These are phyloP conservation scores for Excoecaria cochinchinensis DNA, from an alignment of 345 rosid genomes.

Conservation along the genomic window DNA sequence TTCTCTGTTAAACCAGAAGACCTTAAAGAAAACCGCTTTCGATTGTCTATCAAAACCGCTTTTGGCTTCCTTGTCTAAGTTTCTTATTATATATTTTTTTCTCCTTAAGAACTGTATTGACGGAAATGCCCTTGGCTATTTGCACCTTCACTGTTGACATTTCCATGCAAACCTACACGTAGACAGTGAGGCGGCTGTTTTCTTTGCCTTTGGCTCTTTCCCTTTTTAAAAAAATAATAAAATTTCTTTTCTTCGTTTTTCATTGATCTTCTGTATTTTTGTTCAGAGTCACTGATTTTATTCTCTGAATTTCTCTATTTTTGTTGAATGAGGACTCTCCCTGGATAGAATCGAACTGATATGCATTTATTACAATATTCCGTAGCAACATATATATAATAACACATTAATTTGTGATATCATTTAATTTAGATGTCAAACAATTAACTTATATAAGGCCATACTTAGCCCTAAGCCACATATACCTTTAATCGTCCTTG, in stretches of 20 bases:
- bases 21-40: conserved; percentile 21
- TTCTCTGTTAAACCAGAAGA: conserved; percentile 25
- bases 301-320: background rate
- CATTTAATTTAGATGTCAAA: too few species aligned
- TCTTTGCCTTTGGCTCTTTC: conserved; percentile 3
- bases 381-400: too few species aligned
- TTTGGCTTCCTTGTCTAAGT: conserved; percentile 22
- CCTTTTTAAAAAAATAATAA: background rate
- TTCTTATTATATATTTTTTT: background rate
- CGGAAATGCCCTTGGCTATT: conserved; percentile 20
- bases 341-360: too few species aligned
- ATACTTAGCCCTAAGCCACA: too few species aligned
- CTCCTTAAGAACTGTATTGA: conserved; percentile 1
- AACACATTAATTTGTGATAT: too few species aligned
- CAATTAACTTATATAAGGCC: too few species aligned
- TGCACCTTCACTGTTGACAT: conserved; percentile 29
- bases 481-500: too few species aligned
- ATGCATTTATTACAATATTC: too few species aligned
- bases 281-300: background rate
- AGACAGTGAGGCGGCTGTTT: conserved; percentile 36
- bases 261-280: background rate
- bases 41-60: conserved; percentile 19
- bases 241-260: background rate
- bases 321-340: too few species aligned
- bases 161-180: conserved; percentile 59